Evolutionary conservation across 495 filamentous ascomycete species (phyloP), one percentile per base, ranked within the genome.

Genomic region (Podospora conica): DNA sequence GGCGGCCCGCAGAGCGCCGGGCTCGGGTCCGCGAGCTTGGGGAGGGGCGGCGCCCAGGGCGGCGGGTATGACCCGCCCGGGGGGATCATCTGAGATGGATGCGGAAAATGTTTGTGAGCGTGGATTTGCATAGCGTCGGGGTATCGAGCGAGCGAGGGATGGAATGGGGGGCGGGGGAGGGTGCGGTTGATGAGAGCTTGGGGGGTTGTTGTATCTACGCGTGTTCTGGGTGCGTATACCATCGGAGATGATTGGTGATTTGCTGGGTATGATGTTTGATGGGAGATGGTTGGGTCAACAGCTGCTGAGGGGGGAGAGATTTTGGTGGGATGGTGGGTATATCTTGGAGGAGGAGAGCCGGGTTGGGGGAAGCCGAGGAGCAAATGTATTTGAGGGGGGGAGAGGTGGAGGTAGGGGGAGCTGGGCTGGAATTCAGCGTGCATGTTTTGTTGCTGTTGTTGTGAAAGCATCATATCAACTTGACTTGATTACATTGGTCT

Each of bases 11-110:
- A 79, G 25, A 84, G 82, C 63, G 81, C 81, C 8, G 82, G 82
- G 31, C 65, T 84, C 28, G 75, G 75, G 53, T 29, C 61, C 15
- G 23, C 61, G n/a, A 65, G 73, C 2, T 62, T 68, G 10, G 68
- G 67, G 31, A 61, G 74, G 2, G 76, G 77, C 11, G 71, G 74
- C 48, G 63, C 66, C 2, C 68, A 48, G 40, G 40, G 40, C 18
- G n/a, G 74, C 29, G 74, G 73, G 21, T 84, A 82, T 66, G 82
- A 85, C 69, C 83, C 83, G 59, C 83, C 83, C 12, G 83, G 83
- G 8, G 83, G 83, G 23, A 84, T 85, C 60, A 83, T 85, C 74
- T 85, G 66, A 82, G 55, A 11, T 20, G 21, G 3, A n/a, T 18
- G 10, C 10, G 24, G 18, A 21, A 25, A 25, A 10, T 23, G 12